These are phyloP conservation scores for Reticulascus tulasneorum DNA, from an alignment of 2,329 filamentous ascomycete species.

Conservation along the genomic window DNA sequence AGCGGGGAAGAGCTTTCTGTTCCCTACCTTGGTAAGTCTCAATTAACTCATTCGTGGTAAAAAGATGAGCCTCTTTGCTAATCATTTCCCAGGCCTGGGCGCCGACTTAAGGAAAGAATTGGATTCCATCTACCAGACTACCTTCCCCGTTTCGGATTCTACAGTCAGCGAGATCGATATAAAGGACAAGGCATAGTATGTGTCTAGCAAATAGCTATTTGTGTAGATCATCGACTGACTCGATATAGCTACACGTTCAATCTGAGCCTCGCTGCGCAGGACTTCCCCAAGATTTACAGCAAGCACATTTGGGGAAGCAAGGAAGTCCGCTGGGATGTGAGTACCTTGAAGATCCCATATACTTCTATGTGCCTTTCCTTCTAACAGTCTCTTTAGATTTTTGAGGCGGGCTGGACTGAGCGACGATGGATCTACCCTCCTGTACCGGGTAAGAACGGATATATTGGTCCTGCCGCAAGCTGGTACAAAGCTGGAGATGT, in stretches of 20 bases:
- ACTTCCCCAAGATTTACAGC: constrained; percentile 15
- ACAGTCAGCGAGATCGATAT: not conserved
- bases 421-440: constrained; percentile 39
- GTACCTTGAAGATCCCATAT: not conserved
- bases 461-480: constrained; percentile 33
- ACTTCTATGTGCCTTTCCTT: no score
- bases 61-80: not conserved
- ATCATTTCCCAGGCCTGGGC: constrained; percentile 12
- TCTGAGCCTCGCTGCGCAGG: constrained; percentile 48
- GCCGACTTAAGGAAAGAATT: constrained; percentile 17
- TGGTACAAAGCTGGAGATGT: constrained; percentile 15
- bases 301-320: constrained; percentile 16
- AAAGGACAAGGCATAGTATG: constrained; percentile 4
- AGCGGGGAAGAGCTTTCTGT: constrained; percentile 28
- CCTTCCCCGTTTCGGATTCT: constrained; percentile 3
- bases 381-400: constrained; percentile 23
- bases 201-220: no score
- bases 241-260: constrained; percentile 52
- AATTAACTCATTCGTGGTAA: accelerated
- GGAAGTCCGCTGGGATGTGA: constrained; percentile 17
- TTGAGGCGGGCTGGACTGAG: constrained; percentile 33
- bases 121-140: constrained; percentile 8
- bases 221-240: no score
- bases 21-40: constrained; percentile 24
- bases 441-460: constrained; percentile 30